Evolutionary conservation across 805 yeast species (phyloP), one percentile per base, ranked within the genome.

Genomic region (Kazachstania psychrophila): DNA sequence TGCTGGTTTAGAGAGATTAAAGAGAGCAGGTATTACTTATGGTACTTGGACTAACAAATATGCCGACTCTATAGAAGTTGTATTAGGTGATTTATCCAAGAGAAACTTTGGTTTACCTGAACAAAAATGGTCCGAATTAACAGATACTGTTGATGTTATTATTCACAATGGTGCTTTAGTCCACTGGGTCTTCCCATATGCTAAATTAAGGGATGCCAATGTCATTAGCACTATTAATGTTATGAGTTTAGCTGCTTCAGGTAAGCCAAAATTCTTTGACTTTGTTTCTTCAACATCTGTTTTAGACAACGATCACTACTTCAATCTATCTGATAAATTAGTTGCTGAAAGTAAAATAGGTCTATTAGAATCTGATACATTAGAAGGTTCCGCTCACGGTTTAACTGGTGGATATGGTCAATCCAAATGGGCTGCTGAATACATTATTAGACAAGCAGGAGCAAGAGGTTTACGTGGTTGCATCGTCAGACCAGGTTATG

Each of bases 131-230:
- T 30, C 47, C 1, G 33, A 51, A 6, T 69, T 92, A 41, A 64
- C 75, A 8, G 60, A 72, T 12, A 62, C 66, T 1, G 67, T 89
- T 40, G 98, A 94, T 59, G 79, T 79, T 3, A 77, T 92, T 36
- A 74, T 92, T 43, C 99, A 92, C 61, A 92, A 92, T 50, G 98
- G 97, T 66, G 99, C 99, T 13, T 69, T 88, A 43, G 99, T 92
- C 26, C 98, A 92, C 60, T 92, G 99, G 99, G 96, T 88, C 2
- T 92, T 83, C 59, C 97, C 98, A 19, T 92, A 92, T 62, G 65
- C 80, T 33, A 84, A 83, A 46, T 68, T 92, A 52, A 75, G 97
- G 50, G 95, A 85, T 47, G 92, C 97, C 23, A 92, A 92, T 54
- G 98, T 94, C 23, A 64, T 88, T 40, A 77, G 95, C 30, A 82